Base-by-base conservation (phyloP, 78 protist genomes). In the Speleostelium caveatum region DNA sequence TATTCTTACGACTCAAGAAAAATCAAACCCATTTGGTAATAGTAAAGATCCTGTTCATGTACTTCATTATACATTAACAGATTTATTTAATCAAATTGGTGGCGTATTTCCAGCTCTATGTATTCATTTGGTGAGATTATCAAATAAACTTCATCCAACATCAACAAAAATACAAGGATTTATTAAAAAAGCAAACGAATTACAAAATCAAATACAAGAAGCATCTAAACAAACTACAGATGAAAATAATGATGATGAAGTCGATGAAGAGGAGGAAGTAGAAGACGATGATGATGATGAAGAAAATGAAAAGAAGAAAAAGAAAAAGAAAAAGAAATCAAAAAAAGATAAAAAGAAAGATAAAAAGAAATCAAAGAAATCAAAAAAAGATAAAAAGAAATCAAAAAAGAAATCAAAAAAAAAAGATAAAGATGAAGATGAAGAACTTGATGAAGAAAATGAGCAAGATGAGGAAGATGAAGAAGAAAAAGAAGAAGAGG, bases 1-100 rank as follows among this genome's bases (percentile, higher is more conserved):
- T 3, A 30, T 67, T 7, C 21, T 79, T 5, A 38, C 89, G 38
- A 79, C 77, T 14, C 71, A 26, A 3, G 89, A 79, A 8, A 79
- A 59, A 30, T 7, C 24, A n/a, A 49, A 53, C 5, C 87, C 73
- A 26, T 19, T 68, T 24, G 16, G 36, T 39, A 32, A n/a, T 19
- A 49, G 17, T 12, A 32, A 16, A 6, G 35, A 67, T 8, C 38
- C 72, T 8, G 67, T 51, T 24, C 39, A 10, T 26, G 24, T 22
- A 21, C 22, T 79, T 16, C 65, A 75, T 17, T 79, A 33, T 56
- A 79, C 33, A 10, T 67, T 66, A 16, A 12, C n/a, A 39, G 67
- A 79, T 17, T 28, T 79, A 30, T 67, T 79, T 26, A 19, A 35
- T 24, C 53, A 49, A 16, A 3, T 39, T 38, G 28, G 68, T 67